These are phyloP conservation scores for Colletotrichum gigasporum DNA, from an alignment of 2,329 filamentous ascomycete species.

Conservation along the genomic window DNA sequence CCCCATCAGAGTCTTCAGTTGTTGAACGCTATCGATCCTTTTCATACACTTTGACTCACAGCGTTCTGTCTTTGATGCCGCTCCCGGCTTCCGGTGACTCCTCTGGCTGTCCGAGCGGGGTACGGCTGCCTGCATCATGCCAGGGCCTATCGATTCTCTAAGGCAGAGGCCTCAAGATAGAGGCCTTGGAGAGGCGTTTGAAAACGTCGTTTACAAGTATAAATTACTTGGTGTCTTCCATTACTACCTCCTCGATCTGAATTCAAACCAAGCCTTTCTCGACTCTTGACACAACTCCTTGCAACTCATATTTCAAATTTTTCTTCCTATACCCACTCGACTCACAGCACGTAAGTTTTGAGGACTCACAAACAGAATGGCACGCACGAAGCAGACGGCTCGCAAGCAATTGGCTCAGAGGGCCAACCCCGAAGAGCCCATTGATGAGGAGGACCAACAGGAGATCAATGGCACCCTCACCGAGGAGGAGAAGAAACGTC, in stretches of 20 bases:
- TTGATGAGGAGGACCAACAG: slow-evolving; percentile 33
- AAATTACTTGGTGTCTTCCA: too few species aligned
- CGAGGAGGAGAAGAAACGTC: slow-evolving; percentile 35
- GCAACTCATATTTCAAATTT: too few species aligned
- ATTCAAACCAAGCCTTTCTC: too few species aligned
- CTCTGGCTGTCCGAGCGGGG: slow-evolving; percentile 17
- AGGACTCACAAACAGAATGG: slow-evolving; percentile 6
- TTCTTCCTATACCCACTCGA: not conserved
- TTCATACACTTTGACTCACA: slow-evolving; percentile 3
- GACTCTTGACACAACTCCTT: too few species aligned
- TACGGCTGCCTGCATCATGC: slow-evolving; percentile 15
- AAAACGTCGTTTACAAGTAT: too few species aligned
- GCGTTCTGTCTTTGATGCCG: not conserved
- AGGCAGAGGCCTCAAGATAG: too few species aligned
- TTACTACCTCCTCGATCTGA: too few species aligned
- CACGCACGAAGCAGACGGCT: slow-evolving; percentile 9
- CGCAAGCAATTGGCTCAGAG: not conserved
- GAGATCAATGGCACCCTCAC: slow-evolving; percentile 29
- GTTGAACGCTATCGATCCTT: not conserved
- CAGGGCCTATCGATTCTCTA: too few species aligned
- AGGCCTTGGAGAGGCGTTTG: too few species aligned
- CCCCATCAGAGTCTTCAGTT: not conserved
- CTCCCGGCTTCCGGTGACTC: slow-evolving; percentile 13
- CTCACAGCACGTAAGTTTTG: too few species aligned
- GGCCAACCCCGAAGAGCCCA: not conserved